A percentile compares a stretch with the other conserved stretches of the same genome.
phyloP scores from a whole-genome alignment of 371 early-diverging fungal species.

The Rhizopus delemar region DNA sequence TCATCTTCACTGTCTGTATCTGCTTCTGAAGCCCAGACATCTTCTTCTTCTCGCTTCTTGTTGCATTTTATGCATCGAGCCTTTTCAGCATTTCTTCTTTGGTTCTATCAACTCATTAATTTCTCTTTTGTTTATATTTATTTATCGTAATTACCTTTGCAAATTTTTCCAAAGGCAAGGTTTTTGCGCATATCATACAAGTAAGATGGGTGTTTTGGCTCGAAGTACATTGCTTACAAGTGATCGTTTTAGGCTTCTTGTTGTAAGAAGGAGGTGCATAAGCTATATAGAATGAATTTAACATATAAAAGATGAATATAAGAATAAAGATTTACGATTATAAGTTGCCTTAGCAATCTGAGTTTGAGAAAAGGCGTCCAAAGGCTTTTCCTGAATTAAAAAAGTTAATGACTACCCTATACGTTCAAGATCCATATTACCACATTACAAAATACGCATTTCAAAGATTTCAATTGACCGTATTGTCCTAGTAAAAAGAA shows the following conservation, averaged over 20 bases:
- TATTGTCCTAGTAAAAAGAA: not conserved
- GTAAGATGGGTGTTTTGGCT: slow-evolving; percentile 36
- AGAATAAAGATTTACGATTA: slow-evolving; percentile 8
- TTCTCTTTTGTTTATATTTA: not conserved
- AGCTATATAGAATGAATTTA: slow-evolving; percentile 19
- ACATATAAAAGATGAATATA: not conserved
- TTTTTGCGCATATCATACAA: slow-evolving; percentile 48
- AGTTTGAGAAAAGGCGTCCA: slow-evolving; percentile 14
- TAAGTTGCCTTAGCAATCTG: slow-evolving; percentile 17
- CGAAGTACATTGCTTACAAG: slow-evolving; percentile 53
- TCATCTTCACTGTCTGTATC: slow-evolving; percentile 28
- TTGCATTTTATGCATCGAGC: slow-evolving; percentile 45
- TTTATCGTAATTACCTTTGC: slow-evolving; percentile 40
- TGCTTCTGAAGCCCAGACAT: slow-evolving; percentile 35
- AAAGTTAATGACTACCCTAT: too few species aligned
- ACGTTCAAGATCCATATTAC: not conserved
- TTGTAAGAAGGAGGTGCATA: slow-evolving; percentile 46
- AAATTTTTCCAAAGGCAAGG: slow-evolving; percentile 40
- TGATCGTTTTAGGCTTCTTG: slow-evolving; percentile 38
- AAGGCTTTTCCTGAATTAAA: slow-evolving; percentile 10
- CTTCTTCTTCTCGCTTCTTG: slow-evolving; percentile 46
- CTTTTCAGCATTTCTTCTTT: slow-evolving; percentile 44
- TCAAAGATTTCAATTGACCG: slow-evolving; percentile 1
- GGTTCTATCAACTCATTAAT: slow-evolving; percentile 2
- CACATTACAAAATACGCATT: slow-evolving; percentile 12